These are phyloP conservation scores for Didymella segeticola DNA, from an alignment of 2,329 filamentous ascomycete genomes.

Conservation along the genomic window DNA sequence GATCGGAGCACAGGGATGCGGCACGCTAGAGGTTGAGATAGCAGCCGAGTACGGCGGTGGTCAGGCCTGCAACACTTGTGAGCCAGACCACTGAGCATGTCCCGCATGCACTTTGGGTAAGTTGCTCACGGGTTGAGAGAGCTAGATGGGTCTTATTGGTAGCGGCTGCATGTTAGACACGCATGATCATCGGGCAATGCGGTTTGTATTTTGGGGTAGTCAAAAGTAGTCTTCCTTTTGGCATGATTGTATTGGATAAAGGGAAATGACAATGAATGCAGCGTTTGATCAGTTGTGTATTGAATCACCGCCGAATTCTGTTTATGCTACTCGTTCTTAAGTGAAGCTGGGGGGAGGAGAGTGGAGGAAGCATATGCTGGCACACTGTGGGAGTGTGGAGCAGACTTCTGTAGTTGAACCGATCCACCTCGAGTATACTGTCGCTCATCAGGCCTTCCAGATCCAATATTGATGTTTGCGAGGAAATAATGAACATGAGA, in stretches of 20 bases:
- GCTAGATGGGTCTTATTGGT: neutral
- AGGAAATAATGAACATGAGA: too few relatives aligned
- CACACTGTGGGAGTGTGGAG: too few relatives aligned
- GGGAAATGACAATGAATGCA: neutral
- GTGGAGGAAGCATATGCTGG: too few relatives aligned
- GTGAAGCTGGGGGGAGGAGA: too few relatives aligned
- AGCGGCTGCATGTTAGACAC: neutral
- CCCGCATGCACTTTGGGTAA: too few relatives aligned
- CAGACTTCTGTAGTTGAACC: too few relatives aligned
- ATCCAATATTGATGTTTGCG: too few relatives aligned
- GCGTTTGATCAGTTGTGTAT: neutral
- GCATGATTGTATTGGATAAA: neutral
- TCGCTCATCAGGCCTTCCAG: too few relatives aligned
- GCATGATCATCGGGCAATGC: neutral
- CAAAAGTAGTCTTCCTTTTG: neutral
- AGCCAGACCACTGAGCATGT: neutral
- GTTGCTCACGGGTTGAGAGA: neutral
- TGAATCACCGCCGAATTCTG: too few relatives aligned
- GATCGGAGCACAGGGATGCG: constrained; percentile 22
- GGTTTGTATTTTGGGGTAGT: neutral
- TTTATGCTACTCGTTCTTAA: too few relatives aligned
- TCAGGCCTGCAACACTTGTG: constrained; percentile 2
- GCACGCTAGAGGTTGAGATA: constrained; percentile 19
- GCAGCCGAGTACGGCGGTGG: constrained; percentile 26
- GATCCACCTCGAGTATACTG: too few relatives aligned